Evolutionary conservation across 441 rosid genomes (phyloP), one percentile per base, ranked within the genome.

Genomic region (Populus tomentosa): DNA sequence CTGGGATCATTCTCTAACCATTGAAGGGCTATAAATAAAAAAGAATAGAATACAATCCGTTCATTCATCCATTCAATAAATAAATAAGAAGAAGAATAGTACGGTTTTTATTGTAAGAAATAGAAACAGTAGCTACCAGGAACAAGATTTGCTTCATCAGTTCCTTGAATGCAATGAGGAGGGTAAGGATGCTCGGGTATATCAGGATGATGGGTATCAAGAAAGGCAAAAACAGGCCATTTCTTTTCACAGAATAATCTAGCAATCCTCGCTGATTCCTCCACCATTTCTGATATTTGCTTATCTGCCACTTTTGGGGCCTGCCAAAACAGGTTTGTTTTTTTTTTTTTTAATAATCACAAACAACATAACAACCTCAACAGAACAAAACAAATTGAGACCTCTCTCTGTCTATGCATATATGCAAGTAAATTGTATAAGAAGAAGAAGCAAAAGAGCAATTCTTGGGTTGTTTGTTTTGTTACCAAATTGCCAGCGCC

Each of bases 151-250:
- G 97, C 79, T 84, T 94, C 97, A 26, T 90, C 90, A 0, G 97
- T 90, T 82, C 99, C 99, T 9, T 73, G 75, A 36, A 94, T 85
- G 75, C 99, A 94, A 75, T 92, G 99, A 75, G 91, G 91, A 80
- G 98, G 98, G 74, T 88, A 95, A 1, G 97, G 97, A 20, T 68
- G 85, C 87, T 95, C 98, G 0, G 92, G 97, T 66, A 94, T 78
- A 82, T 90, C 95, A 16, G 95, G 98, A 85, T 86, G 91, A 84
- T 92, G 97, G 23, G 95, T 63, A 81, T 95, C 99, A 1, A 91
- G 78, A 77, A 95, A 94, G 16, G 98, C 95, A 5, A 92, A 88
- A 70, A 95, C 86, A 5, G 98, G 95, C 99, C 94, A 94, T 38
- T 90, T 86, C 67, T 83, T 90, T 67, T 84, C 76, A 69, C 92